Base-by-base conservation (phyloP, 768 basidiomycete genomes). In the Suillus discolor region DNA sequence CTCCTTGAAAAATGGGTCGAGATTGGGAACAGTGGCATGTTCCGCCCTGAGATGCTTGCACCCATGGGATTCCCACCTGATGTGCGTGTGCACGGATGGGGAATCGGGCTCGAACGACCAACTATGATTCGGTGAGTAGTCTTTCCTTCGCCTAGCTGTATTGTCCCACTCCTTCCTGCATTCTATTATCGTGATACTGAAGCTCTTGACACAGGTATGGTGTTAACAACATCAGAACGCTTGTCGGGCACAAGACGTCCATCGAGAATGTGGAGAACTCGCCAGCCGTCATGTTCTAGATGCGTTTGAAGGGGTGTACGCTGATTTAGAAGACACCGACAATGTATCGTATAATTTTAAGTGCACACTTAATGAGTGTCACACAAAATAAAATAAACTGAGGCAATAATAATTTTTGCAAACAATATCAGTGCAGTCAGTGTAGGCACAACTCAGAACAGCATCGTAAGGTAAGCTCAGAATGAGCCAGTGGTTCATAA, bases 11-110 rank as follows among this genome's bases (percentile, higher is more conserved):
- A 92, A 72, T 97, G 96, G 95, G 96, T 99, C 42, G 97, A 98
- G 78, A 94, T 99, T 39, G 97, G 97, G 42, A 99, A 99, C 80
- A 97, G 95, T 74, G 97, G 97, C 28, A 97, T 99, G 93, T 99
- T 99, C 89, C 88, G 97, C 41, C 97, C 97, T 4, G 97, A 99
- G 77, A 98, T 99, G 97, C 83, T 99, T 39, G 96, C 96, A 75
- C 96, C 97, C 8, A 98, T 99, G 96, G 97, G 97, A 39, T 89
- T 99, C 75, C 97, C 97, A 0, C 92, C 93, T 69, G 96, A 96
- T 72, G 95, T 99, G 13, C 90, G 96, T 31, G 97, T 98, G 31
- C 93, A 96, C 68, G 97, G 97, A 20, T 99, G 96, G 94, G 97
- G 97, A 57, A 86, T 99, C 68, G 87, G 89, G 72, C 81, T 99